A percentile compares a stretch with the other conserved stretches of the same genome.
Conservation (phyloP, 129 eudicot genomes). For the Saussurea involucrata region DNA sequence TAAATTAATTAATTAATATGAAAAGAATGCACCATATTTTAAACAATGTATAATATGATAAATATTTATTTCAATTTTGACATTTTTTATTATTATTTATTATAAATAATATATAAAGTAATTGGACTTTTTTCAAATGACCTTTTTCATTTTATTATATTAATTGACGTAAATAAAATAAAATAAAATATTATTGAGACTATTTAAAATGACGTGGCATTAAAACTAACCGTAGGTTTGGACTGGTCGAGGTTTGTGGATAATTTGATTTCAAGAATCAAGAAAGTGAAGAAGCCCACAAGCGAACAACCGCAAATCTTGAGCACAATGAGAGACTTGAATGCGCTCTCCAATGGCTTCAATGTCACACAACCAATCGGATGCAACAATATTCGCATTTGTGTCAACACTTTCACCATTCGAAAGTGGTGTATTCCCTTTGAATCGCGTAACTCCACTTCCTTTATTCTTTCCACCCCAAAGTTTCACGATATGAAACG, state of each 20-base stretch:
- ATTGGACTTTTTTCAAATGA: too few relatives aligned
- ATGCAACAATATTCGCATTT: conserved; percentile 3
- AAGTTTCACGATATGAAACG: conserved; percentile 12
- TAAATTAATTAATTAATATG: too few relatives aligned
- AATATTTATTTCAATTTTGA: too few relatives aligned
- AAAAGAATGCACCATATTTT: too few relatives aligned
- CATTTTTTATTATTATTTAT: too few relatives aligned
- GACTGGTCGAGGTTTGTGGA: conserved; percentile 7
- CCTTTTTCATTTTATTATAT: too few relatives aligned
- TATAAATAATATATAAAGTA: too few relatives aligned
- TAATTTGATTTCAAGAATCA: conserved; percentile 14
- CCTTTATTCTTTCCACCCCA: neutral
- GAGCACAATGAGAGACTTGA: conserved; percentile 1
- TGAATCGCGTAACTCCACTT: neutral
- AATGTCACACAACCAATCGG: conserved; percentile 2
- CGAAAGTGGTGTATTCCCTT: neutral
- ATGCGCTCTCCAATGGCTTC: conserved; percentile 1
- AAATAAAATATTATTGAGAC: neutral
- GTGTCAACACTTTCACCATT: neutral
- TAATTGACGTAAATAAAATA: neutral
- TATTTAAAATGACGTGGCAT: conserved; percentile 2
- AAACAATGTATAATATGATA: too few relatives aligned
- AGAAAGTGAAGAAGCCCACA: neutral
- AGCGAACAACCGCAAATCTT: neutral
- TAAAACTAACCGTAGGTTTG: neutral